Conservation (phyloP, 2,329 filamentous ascomycete species). For the Cladobotryum mycophilum region DNA sequence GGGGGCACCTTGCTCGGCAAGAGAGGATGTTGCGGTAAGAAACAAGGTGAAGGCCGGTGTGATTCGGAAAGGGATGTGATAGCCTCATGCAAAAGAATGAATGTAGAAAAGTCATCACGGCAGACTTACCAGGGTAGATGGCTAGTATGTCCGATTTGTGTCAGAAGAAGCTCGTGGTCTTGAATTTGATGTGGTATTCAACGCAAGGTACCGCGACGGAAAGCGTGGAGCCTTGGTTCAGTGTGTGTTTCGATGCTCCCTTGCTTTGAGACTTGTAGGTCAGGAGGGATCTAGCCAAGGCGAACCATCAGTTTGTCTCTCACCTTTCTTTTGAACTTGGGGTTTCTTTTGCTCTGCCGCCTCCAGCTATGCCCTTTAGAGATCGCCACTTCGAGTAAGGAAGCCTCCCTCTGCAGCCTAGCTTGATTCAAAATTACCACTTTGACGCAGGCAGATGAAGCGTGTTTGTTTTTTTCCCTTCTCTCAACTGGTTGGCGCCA, state of each 20-base stretch:
- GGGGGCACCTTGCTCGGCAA: not conserved
- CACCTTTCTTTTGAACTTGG: too few species aligned
- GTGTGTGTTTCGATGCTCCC: not conserved
- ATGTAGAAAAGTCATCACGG: not conserved
- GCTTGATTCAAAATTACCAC: conserved; percentile 1
- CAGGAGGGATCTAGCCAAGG: not conserved
- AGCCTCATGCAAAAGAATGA: not conserved
- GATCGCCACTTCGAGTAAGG: too few species aligned
- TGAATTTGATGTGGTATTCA: not conserved
- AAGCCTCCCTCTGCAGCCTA: not conserved
- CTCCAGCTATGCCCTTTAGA: too few species aligned
- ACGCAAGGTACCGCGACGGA: not conserved
- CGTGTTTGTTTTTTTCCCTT: not conserved
- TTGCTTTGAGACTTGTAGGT: not conserved
- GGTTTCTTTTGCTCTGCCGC: too few species aligned
- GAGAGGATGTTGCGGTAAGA: not conserved
- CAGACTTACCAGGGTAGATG: not conserved
- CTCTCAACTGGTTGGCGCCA: not conserved
- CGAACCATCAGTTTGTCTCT: too few species aligned
- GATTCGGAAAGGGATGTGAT: not conserved
- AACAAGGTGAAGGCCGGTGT: not conserved
- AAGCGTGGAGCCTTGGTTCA: conserved; percentile 1
- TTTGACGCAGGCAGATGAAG: not conserved
- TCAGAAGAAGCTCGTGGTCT: not conserved
- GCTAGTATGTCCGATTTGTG: not conserved